Conservation (phyloP, 208 protist genomes). For the Leishmania mexicana region DNA sequence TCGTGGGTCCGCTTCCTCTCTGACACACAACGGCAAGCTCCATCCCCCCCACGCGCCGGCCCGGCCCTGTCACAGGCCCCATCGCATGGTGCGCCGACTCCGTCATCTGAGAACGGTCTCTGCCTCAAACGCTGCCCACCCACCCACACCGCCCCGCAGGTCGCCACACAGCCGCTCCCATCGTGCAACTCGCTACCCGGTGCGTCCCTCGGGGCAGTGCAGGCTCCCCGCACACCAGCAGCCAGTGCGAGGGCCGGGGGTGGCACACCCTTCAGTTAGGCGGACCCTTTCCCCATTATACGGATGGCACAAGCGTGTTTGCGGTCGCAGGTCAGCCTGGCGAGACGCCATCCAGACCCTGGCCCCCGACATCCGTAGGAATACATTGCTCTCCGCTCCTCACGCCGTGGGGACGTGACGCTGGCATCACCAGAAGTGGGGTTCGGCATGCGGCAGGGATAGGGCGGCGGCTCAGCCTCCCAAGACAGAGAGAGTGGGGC, state of each 20-base stretch:
- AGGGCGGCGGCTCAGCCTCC: background rate
- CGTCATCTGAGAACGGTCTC: background rate
- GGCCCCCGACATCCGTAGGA: background rate
- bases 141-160: background rate
- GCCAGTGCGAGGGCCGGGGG: background rate
- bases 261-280: background rate
- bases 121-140: background rate
- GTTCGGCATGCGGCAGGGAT: constrained; percentile 1
- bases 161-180: background rate
- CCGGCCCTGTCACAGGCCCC: background rate
- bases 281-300: background rate
- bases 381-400: background rate
- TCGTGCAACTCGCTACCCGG: background rate
- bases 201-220: background rate
- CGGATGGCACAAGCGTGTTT: background rate
- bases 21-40: background rate
- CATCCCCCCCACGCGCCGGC: background rate
- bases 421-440: background rate
- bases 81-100: background rate
- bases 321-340: background rate
- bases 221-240: background rate
- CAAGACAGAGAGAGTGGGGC: background rate
- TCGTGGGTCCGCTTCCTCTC: no score
- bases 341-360: background rate
- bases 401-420: background rate